phyloP scores from a whole-genome alignment of 306 rosid genomes.

The Castanea sativa region DNA sequence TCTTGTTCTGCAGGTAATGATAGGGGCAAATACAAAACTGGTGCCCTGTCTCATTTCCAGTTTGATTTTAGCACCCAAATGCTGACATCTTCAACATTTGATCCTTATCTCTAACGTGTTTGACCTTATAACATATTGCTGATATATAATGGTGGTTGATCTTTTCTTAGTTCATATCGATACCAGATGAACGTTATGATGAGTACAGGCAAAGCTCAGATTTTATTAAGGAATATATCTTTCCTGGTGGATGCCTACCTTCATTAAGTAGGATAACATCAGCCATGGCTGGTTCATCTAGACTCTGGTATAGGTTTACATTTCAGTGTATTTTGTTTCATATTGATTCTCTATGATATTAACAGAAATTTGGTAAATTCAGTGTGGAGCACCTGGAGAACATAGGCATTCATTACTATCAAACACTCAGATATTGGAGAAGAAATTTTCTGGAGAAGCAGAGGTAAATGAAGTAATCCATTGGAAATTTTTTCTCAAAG shows the following conservation, averaged over 20 bases:
- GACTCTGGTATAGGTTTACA: conserved; percentile 34
- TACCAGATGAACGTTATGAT: conserved; percentile 45
- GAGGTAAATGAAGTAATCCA: conserved; percentile 35
- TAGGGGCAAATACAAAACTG: not conserved
- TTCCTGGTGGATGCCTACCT: conserved; percentile 51
- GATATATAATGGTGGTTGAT: too few relatives aligned
- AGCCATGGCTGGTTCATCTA: conserved; percentile 40
- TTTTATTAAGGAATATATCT: conserved; percentile 49
- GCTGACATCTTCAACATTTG: not conserved
- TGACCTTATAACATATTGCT: too few relatives aligned
- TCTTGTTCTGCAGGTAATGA: conserved; percentile 44
- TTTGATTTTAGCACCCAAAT: not conserved
- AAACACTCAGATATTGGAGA: conserved; percentile 84
- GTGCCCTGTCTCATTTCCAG: not conserved
- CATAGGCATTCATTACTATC: conserved; percentile 84
- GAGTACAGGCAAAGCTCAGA: conserved; percentile 52
- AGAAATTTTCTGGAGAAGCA: conserved; percentile 65
- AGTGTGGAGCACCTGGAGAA: conserved; percentile 47
- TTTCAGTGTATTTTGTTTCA: not conserved
- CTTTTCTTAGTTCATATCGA: conserved; percentile 37
- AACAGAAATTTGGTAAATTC: conserved; percentile 15
- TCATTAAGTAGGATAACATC: conserved; percentile 49
- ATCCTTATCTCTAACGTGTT: too few relatives aligned
- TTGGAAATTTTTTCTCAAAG: not conserved
- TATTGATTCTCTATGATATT: not conserved